These are phyloP conservation scores for Jatropha podagrica DNA, from an alignment of 441 rosid genomes.

Conservation along the genomic window DNA sequence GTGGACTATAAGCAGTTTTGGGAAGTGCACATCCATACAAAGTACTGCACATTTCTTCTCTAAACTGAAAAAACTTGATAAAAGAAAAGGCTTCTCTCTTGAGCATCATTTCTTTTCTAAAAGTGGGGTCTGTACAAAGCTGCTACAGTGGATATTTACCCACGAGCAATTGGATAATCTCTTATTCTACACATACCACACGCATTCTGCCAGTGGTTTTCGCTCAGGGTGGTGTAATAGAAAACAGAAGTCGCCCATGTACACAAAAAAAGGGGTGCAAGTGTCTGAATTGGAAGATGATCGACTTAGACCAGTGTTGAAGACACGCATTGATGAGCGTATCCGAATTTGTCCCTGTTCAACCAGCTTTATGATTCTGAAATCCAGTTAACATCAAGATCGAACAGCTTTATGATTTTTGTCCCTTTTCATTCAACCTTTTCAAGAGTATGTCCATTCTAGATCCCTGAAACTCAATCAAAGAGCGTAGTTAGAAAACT, in stretches of 20 bases:
- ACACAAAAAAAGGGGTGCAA: background rate
- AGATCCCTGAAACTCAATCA: slow-evolving; percentile 12
- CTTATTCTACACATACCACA: slow-evolving; percentile 29
- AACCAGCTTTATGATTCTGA: background rate
- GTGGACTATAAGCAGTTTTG: too few species aligned
- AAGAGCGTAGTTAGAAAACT: background rate
- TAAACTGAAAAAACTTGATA: too few species aligned
- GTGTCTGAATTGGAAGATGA: slow-evolving; percentile 7
- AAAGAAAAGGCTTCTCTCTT: background rate
- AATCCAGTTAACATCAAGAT: background rate
- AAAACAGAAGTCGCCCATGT: background rate
- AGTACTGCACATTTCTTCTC: too few species aligned
- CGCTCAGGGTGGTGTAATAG: background rate
- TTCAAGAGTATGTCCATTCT: slow-evolving; percentile 1
- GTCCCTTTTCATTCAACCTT: background rate
- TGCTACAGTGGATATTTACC: slow-evolving; percentile 10
- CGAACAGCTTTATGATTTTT: background rate
- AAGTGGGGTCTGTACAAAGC: slow-evolving; percentile 34
- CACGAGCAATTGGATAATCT: slow-evolving; percentile 15
- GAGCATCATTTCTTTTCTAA: background rate
- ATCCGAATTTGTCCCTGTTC: background rate
- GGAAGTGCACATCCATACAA: too few species aligned
- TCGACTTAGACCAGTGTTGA: background rate
- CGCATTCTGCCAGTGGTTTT: slow-evolving; percentile 14
- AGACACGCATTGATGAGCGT: background rate